Percentiles rank a stretch among this genome's conserved stretches.
Conservation (phyloP, 345 rosid species). For the Eucalyptus marginata region DNA sequence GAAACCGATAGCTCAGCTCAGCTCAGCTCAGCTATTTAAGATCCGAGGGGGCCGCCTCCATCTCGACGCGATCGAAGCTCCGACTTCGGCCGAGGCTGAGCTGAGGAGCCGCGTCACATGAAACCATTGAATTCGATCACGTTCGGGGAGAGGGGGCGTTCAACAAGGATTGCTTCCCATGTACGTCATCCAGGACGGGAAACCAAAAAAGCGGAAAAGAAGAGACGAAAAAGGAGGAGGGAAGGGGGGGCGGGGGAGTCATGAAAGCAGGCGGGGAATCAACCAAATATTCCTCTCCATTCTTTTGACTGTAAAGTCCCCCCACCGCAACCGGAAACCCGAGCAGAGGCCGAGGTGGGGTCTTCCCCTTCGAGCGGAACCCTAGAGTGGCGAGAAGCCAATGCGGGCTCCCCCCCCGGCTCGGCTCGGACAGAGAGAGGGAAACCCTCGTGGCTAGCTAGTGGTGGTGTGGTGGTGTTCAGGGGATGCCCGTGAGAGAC, state of each 20-base stretch:
- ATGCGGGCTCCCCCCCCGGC: background rate
- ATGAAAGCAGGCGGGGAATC: constrained; percentile 4
- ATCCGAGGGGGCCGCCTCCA: background rate
- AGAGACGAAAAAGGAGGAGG: background rate
- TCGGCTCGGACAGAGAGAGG: background rate
- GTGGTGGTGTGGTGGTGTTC: background rate
- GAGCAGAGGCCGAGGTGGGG: background rate
- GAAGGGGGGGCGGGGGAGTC: background rate
- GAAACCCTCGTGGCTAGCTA: background rate
- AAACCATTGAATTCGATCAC: constrained; percentile 23
- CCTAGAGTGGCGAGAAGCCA: background rate
- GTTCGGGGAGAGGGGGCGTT: constrained; percentile 6
- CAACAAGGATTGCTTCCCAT: constrained; percentile 45
- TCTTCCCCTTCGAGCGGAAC: background rate
- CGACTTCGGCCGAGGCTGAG: background rate
- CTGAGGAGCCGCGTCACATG: background rate
- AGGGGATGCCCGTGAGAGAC: background rate
- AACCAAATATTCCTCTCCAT: background rate
- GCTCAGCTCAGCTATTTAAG: background rate
- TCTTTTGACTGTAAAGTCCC: background rate
- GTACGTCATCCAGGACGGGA: constrained; percentile 27
- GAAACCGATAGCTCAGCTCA: background rate
- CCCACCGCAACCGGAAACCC: background rate
- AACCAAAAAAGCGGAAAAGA: background rate
- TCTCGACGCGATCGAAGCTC: background rate